phyloP scores from a whole-genome alignment of 2,329 filamentous ascomycete species.

The Geoglossum cookeanum region DNA sequence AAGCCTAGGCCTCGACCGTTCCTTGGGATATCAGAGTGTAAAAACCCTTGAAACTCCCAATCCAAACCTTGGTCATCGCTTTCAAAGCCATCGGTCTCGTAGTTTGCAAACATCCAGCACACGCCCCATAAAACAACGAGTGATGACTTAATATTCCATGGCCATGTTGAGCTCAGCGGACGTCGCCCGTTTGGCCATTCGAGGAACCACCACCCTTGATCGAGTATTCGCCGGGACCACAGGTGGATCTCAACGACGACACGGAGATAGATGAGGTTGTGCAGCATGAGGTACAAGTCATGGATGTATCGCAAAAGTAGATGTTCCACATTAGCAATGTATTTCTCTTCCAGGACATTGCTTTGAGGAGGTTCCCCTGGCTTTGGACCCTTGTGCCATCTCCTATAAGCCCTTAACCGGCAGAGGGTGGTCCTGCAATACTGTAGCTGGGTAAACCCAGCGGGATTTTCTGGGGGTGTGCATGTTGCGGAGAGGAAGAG shows the following conservation, averaged over 20 bases:
- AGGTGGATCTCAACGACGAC: conserved; percentile 8
- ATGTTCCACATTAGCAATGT: conserved; percentile 25
- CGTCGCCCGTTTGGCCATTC: conserved; percentile 22
- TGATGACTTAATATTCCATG: conserved; percentile 25
- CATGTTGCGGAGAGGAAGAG: background rate
- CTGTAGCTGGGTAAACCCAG: background rate
- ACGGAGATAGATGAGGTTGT: conserved; percentile 12
- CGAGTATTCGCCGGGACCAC: conserved; percentile 10
- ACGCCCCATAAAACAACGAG: conserved; percentile 26
- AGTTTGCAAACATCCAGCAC: conserved; percentile 20
- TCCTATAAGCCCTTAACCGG: background rate
- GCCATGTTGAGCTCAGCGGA: conserved; percentile 23
- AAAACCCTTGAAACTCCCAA: background rate
- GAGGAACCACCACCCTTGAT: conserved; percentile 19
- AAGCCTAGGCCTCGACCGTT: background rate
- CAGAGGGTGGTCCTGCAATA: background rate
- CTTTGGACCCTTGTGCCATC: background rate
- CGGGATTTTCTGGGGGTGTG: background rate
- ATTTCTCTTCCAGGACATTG: conserved; percentile 11
- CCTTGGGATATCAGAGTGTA: background rate
- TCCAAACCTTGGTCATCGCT: background rate
- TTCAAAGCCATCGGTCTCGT: background rate
- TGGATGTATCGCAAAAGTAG: conserved; percentile 21
- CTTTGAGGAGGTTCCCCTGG: background rate
- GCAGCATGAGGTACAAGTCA: conserved; percentile 15